phyloP scores from a whole-genome alignment of 2,329 filamentous ascomycete genomes.

The Calonectria henricotiae region DNA sequence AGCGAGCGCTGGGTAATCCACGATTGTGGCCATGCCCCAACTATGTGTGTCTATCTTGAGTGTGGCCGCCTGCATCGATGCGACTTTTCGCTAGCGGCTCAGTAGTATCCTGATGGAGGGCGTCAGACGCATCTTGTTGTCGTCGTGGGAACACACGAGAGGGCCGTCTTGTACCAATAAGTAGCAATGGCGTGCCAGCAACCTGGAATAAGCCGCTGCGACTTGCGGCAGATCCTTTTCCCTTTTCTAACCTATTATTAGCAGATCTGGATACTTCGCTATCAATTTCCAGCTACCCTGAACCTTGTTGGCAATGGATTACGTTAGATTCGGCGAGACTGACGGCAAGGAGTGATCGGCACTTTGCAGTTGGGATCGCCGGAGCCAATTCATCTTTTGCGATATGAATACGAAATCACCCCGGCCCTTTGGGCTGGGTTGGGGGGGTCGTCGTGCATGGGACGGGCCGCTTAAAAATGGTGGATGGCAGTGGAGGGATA shows the following conservation, averaged over 20 bases:
- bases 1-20: constrained; percentile 11
- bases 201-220: constrained; percentile 7
- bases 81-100: constrained; percentile 20
- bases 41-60: background rate
- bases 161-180: background rate
- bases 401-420: constrained; percentile 34
- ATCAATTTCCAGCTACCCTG: constrained; percentile 9
- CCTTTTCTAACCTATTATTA: constrained; percentile 22
- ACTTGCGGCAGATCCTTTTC: constrained; percentile 16
- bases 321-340: constrained; percentile 4
- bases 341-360: constrained; percentile 24
- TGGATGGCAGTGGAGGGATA: constrained; percentile 13
- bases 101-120: constrained; percentile 1
- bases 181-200: constrained; percentile 6
- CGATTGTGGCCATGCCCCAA: background rate
- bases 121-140: background rate
- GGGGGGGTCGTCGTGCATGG: constrained; percentile 21
- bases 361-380: constrained; percentile 24
- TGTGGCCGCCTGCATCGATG: constrained; percentile 15
- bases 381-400: constrained; percentile 24
- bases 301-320: constrained; percentile 1
- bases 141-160: constrained; percentile 4
- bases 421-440: background rate
- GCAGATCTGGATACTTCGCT: background rate
- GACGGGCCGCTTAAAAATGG: constrained; percentile 19